A percentile compares a stretch with the other conserved stretches of the same genome.
Evolutionary conservation across 495 filamentous ascomycete species (phyloP).

Genomic region (Aspergillus ellipticus): DNA sequence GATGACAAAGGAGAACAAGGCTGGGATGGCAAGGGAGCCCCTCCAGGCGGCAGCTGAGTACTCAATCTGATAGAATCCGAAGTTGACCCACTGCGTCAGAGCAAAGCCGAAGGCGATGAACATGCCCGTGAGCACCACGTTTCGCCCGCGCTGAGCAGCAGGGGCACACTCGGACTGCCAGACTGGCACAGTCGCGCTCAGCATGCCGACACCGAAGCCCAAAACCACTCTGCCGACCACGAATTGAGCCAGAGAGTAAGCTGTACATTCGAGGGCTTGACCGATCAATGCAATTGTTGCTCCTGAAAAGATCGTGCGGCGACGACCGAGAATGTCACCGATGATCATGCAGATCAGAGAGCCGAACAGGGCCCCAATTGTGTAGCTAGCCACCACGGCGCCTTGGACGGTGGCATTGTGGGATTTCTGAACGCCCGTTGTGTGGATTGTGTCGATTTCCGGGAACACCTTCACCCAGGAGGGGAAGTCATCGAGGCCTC

Average conservation of each 20-base stretch:
- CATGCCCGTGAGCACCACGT: conserved; percentile 38
- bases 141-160: conserved; percentile 33
- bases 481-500: conserved; percentile 26
- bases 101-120: conserved; percentile 54
- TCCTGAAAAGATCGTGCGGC: conserved; percentile 26
- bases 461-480: conserved; percentile 43
- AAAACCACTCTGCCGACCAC: conserved; percentile 37
- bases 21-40: conserved; percentile 47
- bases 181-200: conserved; percentile 39
- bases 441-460: conserved; percentile 45
- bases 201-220: conserved; percentile 37
- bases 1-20: conserved; percentile 57
- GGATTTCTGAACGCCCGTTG: conserved; percentile 27
- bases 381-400: conserved; percentile 27
- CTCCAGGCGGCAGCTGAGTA: conserved; percentile 45
- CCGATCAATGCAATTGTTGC: conserved; percentile 24
- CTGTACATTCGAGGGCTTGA: conserved; percentile 33
- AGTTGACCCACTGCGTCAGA: conserved; percentile 40
- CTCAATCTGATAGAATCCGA: conserved; percentile 43
- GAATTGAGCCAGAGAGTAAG: conserved; percentile 38
- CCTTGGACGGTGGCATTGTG: conserved; percentile 34
- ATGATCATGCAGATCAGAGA: conserved; percentile 26
- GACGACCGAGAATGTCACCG: conserved; percentile 29
- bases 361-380: conserved; percentile 32
- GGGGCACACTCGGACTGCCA: conserved; percentile 49